These are phyloP conservation scores for Saksenaea oblongispora DNA, from an alignment of 371 early-diverging fungal genomes.

Conservation along the genomic window DNA sequence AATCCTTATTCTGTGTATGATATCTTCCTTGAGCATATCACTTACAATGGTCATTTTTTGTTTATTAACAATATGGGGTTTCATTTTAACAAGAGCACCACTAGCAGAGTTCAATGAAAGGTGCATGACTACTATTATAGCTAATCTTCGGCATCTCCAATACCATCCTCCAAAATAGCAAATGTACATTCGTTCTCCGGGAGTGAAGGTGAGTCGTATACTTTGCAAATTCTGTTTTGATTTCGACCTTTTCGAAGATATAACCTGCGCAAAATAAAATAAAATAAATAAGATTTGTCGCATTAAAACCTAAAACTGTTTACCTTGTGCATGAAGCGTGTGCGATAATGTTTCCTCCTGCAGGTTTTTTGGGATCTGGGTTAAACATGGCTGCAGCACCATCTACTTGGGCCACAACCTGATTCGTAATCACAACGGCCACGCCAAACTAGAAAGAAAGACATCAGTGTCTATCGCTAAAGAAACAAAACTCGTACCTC, in stretches of 20 bases:
- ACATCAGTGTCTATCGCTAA: too few relatives aligned
- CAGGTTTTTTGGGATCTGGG: conserved; percentile 97
- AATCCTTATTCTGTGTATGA: too few relatives aligned
- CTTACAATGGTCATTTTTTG: too few relatives aligned
- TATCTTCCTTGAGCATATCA: too few relatives aligned
- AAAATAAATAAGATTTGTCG: background rate
- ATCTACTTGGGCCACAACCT: conserved; percentile 98
- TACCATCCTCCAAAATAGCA: conserved; percentile 70
- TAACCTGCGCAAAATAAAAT: conserved; percentile 46
- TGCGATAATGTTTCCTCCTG: conserved; percentile 98
- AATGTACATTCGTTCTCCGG: conserved; percentile 80
- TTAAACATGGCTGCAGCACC: conserved; percentile 91
- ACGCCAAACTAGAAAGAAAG: conserved; percentile 31
- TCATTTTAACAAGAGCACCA: too few relatives aligned
- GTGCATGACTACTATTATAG: too few relatives aligned
- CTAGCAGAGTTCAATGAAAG: background rate
- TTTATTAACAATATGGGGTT: too few relatives aligned
- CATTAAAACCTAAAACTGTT: background rate
- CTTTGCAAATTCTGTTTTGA: conserved; percentile 82
- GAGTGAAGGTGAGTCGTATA: conserved; percentile 90
- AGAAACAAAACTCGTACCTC: conserved; percentile 64
- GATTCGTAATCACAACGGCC: conserved; percentile 92
- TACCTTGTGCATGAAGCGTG: conserved; percentile 85
- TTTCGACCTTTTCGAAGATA: conserved; percentile 85
- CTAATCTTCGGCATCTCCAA: conserved; percentile 61